A percentile compares a stretch with the other conserved stretches of the same genome.
These are phyloP conservation scores for Mrakia gelida DNA, from an alignment of 768 basidiomycete species.

Conservation along the genomic window DNA sequence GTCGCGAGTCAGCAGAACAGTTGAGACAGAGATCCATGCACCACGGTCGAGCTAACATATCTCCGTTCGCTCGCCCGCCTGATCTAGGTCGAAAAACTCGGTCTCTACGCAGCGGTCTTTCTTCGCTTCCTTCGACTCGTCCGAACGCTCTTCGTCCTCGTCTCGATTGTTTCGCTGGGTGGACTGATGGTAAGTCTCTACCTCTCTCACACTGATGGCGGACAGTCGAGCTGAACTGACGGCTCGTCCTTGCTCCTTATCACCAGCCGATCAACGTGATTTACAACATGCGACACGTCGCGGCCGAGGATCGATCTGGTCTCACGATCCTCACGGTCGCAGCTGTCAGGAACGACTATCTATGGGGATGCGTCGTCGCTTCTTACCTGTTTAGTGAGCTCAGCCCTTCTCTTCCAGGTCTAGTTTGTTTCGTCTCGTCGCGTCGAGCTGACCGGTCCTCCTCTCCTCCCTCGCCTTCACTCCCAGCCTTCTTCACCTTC, in stretches of 20 bases:
- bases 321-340: not conserved
- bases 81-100: constrained; percentile 1
- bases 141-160: constrained; percentile 2
- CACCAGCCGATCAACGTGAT: constrained; percentile 8
- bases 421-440: not conserved
- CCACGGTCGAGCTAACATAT: too few species aligned
- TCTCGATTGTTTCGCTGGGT: constrained; percentile 4
- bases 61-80: not conserved
- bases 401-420: not conserved
- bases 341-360: not conserved
- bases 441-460: too few species aligned
- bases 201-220: not conserved
- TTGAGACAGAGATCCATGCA: too few species aligned
- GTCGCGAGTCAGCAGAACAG: too few species aligned
- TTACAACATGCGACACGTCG: constrained; percentile 1
- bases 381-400: constrained; percentile 16
- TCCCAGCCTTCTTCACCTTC: constrained; percentile 10
- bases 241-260: not conserved
- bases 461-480: not conserved
- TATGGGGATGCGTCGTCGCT: not conserved
- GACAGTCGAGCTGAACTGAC: not conserved
- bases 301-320: not conserved
- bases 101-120: constrained; percentile 15
- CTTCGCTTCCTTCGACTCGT: constrained; percentile 20
- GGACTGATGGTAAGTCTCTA: not conserved